These are phyloP conservation scores for Kodamaea kaohsiungensis DNA, from an alignment of 805 yeast genomes.

Conservation along the genomic window DNA sequence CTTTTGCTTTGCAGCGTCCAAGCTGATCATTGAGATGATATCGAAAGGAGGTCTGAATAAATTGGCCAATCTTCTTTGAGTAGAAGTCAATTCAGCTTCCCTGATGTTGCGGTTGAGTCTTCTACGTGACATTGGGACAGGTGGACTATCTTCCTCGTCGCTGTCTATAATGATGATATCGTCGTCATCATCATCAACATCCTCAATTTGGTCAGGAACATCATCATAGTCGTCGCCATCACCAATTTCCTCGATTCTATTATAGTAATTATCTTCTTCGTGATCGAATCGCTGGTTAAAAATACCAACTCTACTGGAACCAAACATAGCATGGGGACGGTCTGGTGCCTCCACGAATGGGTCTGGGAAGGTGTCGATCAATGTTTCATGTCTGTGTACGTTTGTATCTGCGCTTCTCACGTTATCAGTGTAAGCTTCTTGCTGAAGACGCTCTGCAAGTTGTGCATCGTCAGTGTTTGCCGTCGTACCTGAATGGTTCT, in stretches of 20 bases:
- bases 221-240: conserved; percentile 30
- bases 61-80: conserved; percentile 71
- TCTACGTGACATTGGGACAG: conserved; percentile 22
- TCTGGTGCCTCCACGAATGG: conserved; percentile 7
- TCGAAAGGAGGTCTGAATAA: conserved; percentile 95
- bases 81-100: conserved; percentile 44
- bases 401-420: conserved; percentile 69
- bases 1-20: conserved; percentile 71
- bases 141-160: conserved; percentile 12
- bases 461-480: conserved; percentile 44
- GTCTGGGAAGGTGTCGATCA: conserved; percentile 48
- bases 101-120: conserved; percentile 25
- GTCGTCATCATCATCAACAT: conserved; percentile 34
- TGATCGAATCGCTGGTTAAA: conserved; percentile 59
- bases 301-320: conserved; percentile 48
- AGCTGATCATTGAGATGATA: conserved; percentile 62
- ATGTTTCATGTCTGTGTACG: conserved; percentile 73
- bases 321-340: conserved; percentile 48
- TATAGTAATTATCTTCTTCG: conserved; percentile 33
- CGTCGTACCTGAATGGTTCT: conserved; percentile 5
- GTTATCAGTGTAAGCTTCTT: conserved; percentile 51
- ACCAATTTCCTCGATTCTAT: conserved; percentile 18
- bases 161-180: conserved; percentile 25
- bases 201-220: conserved; percentile 18
- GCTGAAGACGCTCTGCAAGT: conserved; percentile 62